Evolutionary conservation across 2,329 filamentous ascomycete species (phyloP).

Genomic region (Amesomyces nigricolor): DNA sequence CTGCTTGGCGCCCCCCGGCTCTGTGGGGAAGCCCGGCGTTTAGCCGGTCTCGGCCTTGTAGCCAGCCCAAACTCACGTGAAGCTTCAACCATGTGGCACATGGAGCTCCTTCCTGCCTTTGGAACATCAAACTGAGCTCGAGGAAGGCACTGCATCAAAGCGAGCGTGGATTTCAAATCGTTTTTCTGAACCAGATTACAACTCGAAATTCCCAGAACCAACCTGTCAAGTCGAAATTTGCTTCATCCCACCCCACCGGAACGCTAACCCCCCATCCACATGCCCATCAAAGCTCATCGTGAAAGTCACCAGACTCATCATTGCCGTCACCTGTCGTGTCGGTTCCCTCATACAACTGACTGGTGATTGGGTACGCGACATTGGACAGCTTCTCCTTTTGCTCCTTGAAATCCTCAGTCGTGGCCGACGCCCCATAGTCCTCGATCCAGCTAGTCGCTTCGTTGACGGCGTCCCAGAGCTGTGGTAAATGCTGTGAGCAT

Average conservation of each 20-base stretch:
- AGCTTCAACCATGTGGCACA: neutral
- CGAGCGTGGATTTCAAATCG: no score
- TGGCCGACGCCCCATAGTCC: slow-evolving; percentile 65
- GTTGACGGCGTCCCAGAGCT: slow-evolving; percentile 85
- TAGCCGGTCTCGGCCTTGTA: neutral
- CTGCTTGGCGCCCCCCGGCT: neutral
- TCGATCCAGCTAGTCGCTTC: slow-evolving; percentile 93
- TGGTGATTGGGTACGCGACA: slow-evolving; percentile 95
- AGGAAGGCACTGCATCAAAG: neutral
- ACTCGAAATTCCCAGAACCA: neutral
- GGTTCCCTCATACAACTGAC: slow-evolving; percentile 75
- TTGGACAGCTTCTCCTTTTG: slow-evolving; percentile 97
- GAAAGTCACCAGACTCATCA: slow-evolving; percentile 5
- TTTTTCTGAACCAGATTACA: no score
- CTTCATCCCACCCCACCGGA: no score
- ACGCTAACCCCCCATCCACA: no score
- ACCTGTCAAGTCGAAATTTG: neutral
- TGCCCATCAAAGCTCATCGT: slow-evolving; percentile 15
- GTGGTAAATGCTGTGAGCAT: neutral
- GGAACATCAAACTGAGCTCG: no score
- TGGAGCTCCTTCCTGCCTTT: no score
- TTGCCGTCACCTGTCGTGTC: slow-evolving; percentile 30
- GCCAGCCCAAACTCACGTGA: neutral
- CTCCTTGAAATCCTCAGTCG: slow-evolving; percentile 93
- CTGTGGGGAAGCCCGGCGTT: slow-evolving; percentile 6